A percentile compares a stretch with the other conserved stretches of the same genome.
Evolutionary conservation across 345 rosid genomes (phyloP).

Genomic region (Eucalyptus melliodora): DNA sequence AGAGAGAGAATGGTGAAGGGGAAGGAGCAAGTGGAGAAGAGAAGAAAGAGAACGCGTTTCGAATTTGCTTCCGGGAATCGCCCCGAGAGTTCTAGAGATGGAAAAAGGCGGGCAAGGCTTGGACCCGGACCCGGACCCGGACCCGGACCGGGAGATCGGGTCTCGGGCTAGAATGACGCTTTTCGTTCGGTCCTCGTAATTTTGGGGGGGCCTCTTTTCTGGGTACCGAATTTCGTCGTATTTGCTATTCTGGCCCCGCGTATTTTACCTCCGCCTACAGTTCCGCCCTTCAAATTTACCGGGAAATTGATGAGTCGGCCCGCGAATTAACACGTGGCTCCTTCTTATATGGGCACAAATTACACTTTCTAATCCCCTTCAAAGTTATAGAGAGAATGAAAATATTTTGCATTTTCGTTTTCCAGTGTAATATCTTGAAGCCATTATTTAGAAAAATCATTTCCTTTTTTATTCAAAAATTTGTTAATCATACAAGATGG

Average conservation of each 20-base stretch:
- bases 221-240: background rate
- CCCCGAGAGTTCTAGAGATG: background rate
- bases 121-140: background rate
- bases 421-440: too few species aligned
- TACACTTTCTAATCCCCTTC: background rate
- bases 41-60: background rate
- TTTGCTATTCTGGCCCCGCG: background rate
- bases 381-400: background rate
- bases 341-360: background rate
- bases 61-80: background rate
- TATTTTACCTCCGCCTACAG: background rate
- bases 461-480: background rate
- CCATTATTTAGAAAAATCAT: background rate
- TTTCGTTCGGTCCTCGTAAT: background rate
- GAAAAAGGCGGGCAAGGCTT: background rate
- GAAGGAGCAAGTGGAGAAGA: background rate
- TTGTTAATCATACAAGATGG: background rate
- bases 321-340: background rate
- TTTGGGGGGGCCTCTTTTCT: background rate
- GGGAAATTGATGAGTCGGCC: background rate
- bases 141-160: background rate
- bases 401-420: too few species aligned
- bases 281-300: background rate
- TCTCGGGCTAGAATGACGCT: background rate
- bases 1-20: background rate